Evolutionary conservation across 108 stramenopile genomes (phyloP).

Genomic region (Pelagomonas calceolata): DNA sequence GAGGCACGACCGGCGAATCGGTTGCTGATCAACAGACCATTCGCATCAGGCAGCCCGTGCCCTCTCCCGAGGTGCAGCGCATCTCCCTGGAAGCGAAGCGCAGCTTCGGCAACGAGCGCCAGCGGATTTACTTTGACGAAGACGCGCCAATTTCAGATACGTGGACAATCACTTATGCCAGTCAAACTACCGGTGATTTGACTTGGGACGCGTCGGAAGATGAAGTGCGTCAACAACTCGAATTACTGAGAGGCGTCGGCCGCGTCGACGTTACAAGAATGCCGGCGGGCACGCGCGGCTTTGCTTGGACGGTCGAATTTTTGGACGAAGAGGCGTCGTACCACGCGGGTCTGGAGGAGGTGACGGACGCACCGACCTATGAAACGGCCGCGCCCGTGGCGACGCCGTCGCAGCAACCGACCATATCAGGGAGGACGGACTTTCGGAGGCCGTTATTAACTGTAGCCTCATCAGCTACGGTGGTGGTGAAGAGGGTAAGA

Average conservation of each 20-base stretch:
- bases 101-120: not conserved
- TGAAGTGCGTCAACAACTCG: not conserved
- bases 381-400: too few species aligned
- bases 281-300: not conserved
- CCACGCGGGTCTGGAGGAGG: too few species aligned
- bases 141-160: not conserved
- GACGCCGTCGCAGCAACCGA: too few species aligned
- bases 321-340: too few species aligned
- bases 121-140: not conserved
- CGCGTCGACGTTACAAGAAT: not conserved
- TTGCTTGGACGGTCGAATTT: not conserved
- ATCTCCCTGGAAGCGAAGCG: not conserved
- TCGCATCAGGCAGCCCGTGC: not conserved
- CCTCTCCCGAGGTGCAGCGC: not conserved
- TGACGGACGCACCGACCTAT: too few species aligned
- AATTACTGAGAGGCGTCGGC: not conserved
- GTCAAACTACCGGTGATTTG: not conserved
- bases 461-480: too few species aligned
- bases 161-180: not conserved
- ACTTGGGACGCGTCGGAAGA: not conserved
- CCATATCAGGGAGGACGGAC: too few species aligned
- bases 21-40: not conserved
- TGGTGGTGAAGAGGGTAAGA: too few species aligned
- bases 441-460: too few species aligned
- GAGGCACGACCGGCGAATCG: not conserved